phyloP scores from a whole-genome alignment of 257 asterid species.

The Verbascum thapsus region DNA sequence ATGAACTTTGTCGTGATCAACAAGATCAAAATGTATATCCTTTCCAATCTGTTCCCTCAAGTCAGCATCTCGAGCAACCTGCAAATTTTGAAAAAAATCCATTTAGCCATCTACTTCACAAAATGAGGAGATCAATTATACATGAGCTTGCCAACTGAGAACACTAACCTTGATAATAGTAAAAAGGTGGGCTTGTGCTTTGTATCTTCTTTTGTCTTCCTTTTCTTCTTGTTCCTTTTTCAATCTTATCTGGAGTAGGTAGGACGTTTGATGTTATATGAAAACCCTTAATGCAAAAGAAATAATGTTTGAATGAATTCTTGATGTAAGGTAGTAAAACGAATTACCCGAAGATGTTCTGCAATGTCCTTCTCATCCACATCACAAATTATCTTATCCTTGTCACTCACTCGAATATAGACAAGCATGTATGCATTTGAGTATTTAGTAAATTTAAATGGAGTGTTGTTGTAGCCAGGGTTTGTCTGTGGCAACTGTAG shows the following conservation, averaged over 20 bases:
- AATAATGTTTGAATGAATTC: slow-evolving; percentile 12
- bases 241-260: slow-evolving; percentile 70
- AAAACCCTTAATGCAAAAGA: slow-evolving; percentile 19
- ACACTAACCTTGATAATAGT: slow-evolving; percentile 82
- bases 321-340: slow-evolving; percentile 20
- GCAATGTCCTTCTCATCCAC: slow-evolving; percentile 76
- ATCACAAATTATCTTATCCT: slow-evolving; percentile 66
- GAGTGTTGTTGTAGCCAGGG: slow-evolving; percentile 65
- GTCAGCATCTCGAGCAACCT: slow-evolving; percentile 97
- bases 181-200: slow-evolving; percentile 93
- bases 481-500: slow-evolving; percentile 62
- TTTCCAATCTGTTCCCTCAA: slow-evolving; percentile 82
- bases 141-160: slow-evolving; percentile 22
- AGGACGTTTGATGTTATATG: slow-evolving; percentile 24
- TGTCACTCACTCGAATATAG: slow-evolving; percentile 67
- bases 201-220: slow-evolving; percentile 92
- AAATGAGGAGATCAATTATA: slow-evolving; percentile 25
- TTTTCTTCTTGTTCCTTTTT: slow-evolving; percentile 97
- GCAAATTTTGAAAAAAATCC: slow-evolving; percentile 23
- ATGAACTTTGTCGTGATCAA: slow-evolving; percentile 89
- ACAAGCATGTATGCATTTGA: slow-evolving; percentile 80
- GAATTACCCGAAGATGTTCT: slow-evolving; percentile 62
- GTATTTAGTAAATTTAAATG: slow-evolving; percentile 63
- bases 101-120: slow-evolving; percentile 30
- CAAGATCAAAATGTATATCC: slow-evolving; percentile 82